Conservation (phyloP, 1,284 basidiomycete species). For the Sporisorium reilianum region DNA sequence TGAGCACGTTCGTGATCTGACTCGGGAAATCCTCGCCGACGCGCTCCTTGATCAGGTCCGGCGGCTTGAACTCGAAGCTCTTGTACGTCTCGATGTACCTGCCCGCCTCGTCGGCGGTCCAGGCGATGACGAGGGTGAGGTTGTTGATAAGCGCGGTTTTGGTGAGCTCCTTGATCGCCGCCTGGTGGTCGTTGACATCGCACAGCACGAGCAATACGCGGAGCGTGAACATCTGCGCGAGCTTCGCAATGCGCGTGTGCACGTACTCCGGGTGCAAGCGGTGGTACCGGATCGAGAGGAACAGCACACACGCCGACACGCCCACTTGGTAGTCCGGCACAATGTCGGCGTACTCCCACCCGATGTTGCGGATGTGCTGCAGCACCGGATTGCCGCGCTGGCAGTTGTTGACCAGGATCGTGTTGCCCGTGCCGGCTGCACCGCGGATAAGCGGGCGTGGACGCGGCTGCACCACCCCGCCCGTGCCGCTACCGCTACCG, state of each 20-base stretch:
- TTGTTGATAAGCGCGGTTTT: conserved; percentile 85
- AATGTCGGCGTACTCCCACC: conserved; percentile 95
- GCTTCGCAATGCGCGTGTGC: conserved; percentile 86
- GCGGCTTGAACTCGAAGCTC: conserved; percentile 90
- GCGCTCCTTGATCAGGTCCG: conserved; percentile 92
- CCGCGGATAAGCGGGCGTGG: conserved; percentile 57
- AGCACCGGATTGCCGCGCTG: conserved; percentile 90
- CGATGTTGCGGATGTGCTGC: conserved; percentile 84
- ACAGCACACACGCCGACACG: conserved; percentile 58
- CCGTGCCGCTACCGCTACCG: too few relatives aligned
- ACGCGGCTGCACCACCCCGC: conserved; percentile 32
- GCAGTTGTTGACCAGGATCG: conserved; percentile 59
- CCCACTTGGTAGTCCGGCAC: conserved; percentile 76
- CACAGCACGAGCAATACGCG: conserved; percentile 90
- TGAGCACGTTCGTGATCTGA: conserved; percentile 85
- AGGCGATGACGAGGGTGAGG: conserved; percentile 90
- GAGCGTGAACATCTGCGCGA: conserved; percentile 83
- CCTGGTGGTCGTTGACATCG: conserved; percentile 90
- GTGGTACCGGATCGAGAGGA: conserved; percentile 87
- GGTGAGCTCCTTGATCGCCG: conserved; percentile 89
- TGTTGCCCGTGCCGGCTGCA: conserved; percentile 49
- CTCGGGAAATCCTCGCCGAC: conserved; percentile 87
- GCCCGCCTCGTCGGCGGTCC: conserved; percentile 88
- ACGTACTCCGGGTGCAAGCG: conserved; percentile 98
- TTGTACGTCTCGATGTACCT: conserved; percentile 92